Evolutionary conservation across 495 filamentous ascomycete genomes (phyloP).

Genomic region (Aspergillus cavernicola): DNA sequence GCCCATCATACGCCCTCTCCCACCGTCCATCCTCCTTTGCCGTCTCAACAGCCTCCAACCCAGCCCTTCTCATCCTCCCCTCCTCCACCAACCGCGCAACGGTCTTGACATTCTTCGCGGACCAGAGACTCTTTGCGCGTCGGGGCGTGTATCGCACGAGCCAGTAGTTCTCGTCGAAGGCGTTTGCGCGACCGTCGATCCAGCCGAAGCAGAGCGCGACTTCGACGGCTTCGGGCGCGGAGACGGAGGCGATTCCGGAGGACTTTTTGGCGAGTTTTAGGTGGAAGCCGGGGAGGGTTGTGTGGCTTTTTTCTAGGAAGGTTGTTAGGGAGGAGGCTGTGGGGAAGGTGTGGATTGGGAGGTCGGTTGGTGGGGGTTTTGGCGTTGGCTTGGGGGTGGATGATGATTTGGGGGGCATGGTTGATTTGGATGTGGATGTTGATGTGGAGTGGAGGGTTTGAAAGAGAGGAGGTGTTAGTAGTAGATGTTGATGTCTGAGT

Average conservation of each 20-base stretch:
- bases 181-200: conserved; percentile 54
- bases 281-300: conserved; percentile 42
- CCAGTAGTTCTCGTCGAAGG: conserved; percentile 37
- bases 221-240: conserved; percentile 52
- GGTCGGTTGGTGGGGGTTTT: conserved; percentile 14
- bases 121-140: conserved; percentile 51
- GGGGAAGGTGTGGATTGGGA: conserved; percentile 35
- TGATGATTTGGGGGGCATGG: background rate
- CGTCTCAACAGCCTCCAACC: conserved; percentile 45
- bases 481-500: no score
- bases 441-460: background rate
- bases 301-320: conserved; percentile 41
- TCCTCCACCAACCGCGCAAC: conserved; percentile 34
- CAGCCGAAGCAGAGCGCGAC: conserved; percentile 55
- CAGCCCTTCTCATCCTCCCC: conserved; percentile 46
- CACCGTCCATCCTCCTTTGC: conserved; percentile 54
- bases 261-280: conserved; percentile 53
- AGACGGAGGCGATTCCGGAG: conserved; percentile 39
- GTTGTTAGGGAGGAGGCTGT: conserved; percentile 33
- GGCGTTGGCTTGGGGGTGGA: background rate
- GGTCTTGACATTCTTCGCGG: conserved; percentile 45
- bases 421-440: background rate
- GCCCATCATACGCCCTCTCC: conserved; percentile 50
- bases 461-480: no score
- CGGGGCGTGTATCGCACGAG: conserved; percentile 54